Percentiles rank a stretch among this genome's conserved stretches.
phyloP scores from a whole-genome alignment of 2,329 filamentous ascomycete species.

The Monascus ruber region DNA sequence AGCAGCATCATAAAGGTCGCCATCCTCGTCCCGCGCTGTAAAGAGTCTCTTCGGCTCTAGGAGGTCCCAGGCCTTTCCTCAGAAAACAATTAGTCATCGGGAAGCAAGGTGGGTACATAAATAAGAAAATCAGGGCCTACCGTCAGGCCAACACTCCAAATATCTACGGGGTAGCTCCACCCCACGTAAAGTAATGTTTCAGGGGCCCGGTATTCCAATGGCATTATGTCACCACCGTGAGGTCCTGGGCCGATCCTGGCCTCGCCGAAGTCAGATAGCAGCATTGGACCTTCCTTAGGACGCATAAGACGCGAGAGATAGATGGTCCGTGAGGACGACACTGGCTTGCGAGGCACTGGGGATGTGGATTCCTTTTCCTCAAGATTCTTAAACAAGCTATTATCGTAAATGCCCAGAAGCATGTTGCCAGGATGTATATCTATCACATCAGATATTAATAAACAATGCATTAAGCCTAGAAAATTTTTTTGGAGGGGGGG shows the following conservation, averaged over 20 bases:
- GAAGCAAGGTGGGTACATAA: slow-evolving; percentile 2
- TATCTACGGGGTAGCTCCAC: slow-evolving; percentile 21
- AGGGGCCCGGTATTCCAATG: slow-evolving; percentile 18
- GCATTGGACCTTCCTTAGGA: slow-evolving; percentile 16
- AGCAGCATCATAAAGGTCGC: slow-evolving; percentile 25
- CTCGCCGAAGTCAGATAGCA: slow-evolving; percentile 22
- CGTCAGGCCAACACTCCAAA: slow-evolving; percentile 23
- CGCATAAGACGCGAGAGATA: slow-evolving; percentile 16
- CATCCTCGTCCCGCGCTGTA: slow-evolving; percentile 24
- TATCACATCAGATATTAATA: too few relatives aligned
- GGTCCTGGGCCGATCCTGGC: slow-evolving; percentile 16
- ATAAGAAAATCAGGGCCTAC: slow-evolving; percentile 10
- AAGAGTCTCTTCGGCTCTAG: slow-evolving; percentile 35
- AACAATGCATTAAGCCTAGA: too few relatives aligned
- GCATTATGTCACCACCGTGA: slow-evolving; percentile 16
- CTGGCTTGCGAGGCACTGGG: slow-evolving; percentile 27
- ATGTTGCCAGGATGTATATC: slow-evolving; percentile 25
- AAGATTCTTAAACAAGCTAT: too few relatives aligned
- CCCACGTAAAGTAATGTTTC: slow-evolving; percentile 19
- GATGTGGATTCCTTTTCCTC: slow-evolving; percentile 16
- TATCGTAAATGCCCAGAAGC: slow-evolving; percentile 18
- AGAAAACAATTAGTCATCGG: slow-evolving; percentile 1
- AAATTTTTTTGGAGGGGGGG: too few relatives aligned
- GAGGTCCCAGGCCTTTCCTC: slow-evolving; percentile 34
- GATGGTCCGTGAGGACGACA: slow-evolving; percentile 21